These are phyloP conservation scores for Trametes coccinea DNA, from an alignment of 768 basidiomycete species.

Conservation along the genomic window DNA sequence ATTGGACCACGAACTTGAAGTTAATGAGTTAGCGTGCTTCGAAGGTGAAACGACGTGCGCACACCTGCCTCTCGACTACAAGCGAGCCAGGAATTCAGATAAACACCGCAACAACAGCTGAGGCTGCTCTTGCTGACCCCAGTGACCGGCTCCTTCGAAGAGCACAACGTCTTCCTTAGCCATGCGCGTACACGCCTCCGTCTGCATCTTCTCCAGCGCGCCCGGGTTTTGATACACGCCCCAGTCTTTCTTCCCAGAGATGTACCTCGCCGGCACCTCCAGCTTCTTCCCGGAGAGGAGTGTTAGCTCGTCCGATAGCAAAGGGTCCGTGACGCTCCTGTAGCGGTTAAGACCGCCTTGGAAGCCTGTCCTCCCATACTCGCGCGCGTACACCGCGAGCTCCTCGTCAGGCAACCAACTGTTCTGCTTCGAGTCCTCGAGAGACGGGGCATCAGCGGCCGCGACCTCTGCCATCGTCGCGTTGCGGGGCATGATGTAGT, in stretches of 20 bases:
- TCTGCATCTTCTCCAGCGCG: conserved; percentile 46
- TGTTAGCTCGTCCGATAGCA: conserved; percentile 41
- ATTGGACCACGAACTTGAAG: too few species aligned
- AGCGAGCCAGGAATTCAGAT: conserved; percentile 39
- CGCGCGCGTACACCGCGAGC: conserved; percentile 48
- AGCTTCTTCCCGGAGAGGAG: conserved; percentile 49
- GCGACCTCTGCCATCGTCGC: conserved; percentile 55
- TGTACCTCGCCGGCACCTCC: conserved; percentile 55
- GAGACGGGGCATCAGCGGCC: conserved; percentile 35
- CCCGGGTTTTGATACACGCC: conserved; percentile 58
- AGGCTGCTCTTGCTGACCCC: conserved; percentile 61
- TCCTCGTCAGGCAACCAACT: conserved; percentile 53
- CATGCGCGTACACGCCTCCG: conserved; percentile 25
- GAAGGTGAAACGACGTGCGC: too few species aligned
- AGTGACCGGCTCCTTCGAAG: conserved; percentile 59
- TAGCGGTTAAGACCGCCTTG: conserved; percentile 66
- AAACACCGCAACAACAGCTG: conserved; percentile 43
- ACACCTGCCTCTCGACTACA: not conserved
- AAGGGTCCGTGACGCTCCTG: conserved; percentile 41
- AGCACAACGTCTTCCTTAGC: conserved; percentile 41
- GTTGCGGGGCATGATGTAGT: conserved; percentile 61
- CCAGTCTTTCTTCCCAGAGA: conserved; percentile 61
- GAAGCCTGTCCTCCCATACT: conserved; percentile 55
- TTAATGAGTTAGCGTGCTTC: too few species aligned
- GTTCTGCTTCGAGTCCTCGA: conserved; percentile 30